phyloP scores from a whole-genome alignment of 305 asterid species.

The Ilex paraguariensis region DNA sequence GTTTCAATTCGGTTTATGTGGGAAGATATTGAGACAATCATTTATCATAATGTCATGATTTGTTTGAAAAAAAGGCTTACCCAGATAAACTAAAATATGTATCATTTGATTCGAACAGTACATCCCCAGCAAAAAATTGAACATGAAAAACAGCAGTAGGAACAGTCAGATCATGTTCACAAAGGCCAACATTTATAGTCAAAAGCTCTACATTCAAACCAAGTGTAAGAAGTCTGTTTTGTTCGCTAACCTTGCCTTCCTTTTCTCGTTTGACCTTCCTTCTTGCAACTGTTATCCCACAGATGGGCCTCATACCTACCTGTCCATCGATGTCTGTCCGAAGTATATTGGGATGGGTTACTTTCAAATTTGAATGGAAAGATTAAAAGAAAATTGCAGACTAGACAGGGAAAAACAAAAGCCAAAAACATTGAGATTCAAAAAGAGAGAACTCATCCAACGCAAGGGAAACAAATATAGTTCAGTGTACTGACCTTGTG shows the following conservation, averaged over 20 bases:
- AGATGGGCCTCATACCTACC: constrained; percentile 84
- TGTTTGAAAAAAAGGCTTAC: constrained; percentile 27
- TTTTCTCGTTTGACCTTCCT: constrained; percentile 80
- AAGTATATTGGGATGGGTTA: background rate
- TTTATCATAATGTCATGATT: background rate
- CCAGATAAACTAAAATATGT: constrained; percentile 50
- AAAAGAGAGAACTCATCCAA: background rate
- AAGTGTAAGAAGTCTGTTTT: constrained; percentile 5
- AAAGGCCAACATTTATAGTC: constrained; percentile 8
- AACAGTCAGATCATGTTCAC: constrained; percentile 16
- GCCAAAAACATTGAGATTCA: constrained; percentile 7
- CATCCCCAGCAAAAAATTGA: constrained; percentile 17
- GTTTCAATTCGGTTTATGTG: too few species aligned
- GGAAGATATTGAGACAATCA: too few species aligned
- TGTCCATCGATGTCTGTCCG: constrained; percentile 71
- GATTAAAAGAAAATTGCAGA: too few species aligned
- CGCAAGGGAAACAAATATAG: background rate
- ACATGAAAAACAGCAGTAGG: constrained; percentile 19
- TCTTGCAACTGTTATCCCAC: constrained; percentile 89
- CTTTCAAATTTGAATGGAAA: too few species aligned
- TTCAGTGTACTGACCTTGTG: constrained; percentile 48
- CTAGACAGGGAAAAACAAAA: background rate
- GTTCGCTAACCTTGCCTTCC: constrained; percentile 65
- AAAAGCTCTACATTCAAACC: constrained; percentile 8
- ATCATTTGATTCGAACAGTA: constrained; percentile 27